A percentile compares a stretch with the other conserved stretches of the same genome.
Conservation (phyloP, 306 rosid genomes). For the Cicer pinnatifidum region DNA sequence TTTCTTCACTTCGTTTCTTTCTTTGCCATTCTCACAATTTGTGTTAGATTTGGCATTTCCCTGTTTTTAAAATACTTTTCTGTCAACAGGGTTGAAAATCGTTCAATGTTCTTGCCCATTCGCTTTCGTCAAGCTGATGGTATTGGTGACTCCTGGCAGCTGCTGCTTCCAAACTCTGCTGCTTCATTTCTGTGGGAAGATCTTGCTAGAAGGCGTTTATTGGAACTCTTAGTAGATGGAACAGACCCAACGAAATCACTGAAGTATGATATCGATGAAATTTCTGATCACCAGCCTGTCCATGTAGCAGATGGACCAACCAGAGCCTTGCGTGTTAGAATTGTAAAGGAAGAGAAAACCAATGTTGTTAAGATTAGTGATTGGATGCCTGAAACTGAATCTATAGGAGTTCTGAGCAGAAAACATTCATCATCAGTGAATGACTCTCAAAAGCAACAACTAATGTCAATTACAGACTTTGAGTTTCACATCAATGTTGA, state of each 20-base stretch:
- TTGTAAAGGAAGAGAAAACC: conserved; percentile 79
- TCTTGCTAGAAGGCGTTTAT: conserved; percentile 82
- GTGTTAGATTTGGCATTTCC: conserved; percentile 16
- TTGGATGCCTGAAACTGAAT: conserved; percentile 90
- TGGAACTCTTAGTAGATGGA: conserved; percentile 84
- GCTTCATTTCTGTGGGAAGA: conserved; percentile 97
- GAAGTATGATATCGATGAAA: conserved; percentile 80
- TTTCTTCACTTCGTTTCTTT: conserved; percentile 18
- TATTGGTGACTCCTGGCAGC: conserved; percentile 75
- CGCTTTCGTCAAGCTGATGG: conserved; percentile 90
- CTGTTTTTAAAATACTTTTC: conserved; percentile 38
- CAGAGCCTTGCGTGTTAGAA: conserved; percentile 73
- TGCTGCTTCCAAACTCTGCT: conserved; percentile 80
- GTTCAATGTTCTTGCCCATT: conserved; percentile 84
- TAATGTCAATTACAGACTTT: conserved; percentile 58
- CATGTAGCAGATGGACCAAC: conserved; percentile 63
- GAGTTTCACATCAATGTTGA: conserved; percentile 82
- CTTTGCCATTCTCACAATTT: conserved; percentile 12
- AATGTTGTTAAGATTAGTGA: conserved; percentile 84
- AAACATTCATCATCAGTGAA: conserved; percentile 51
- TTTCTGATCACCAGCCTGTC: conserved; percentile 77
- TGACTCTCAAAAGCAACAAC: conserved; percentile 57
- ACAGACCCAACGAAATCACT: conserved; percentile 70
- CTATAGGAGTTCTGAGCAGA: conserved; percentile 53
- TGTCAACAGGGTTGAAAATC: conserved; percentile 85